Conservation (phyloP, 495 filamentous ascomycete species). For the Aspergillus coremiiformis region DNA sequence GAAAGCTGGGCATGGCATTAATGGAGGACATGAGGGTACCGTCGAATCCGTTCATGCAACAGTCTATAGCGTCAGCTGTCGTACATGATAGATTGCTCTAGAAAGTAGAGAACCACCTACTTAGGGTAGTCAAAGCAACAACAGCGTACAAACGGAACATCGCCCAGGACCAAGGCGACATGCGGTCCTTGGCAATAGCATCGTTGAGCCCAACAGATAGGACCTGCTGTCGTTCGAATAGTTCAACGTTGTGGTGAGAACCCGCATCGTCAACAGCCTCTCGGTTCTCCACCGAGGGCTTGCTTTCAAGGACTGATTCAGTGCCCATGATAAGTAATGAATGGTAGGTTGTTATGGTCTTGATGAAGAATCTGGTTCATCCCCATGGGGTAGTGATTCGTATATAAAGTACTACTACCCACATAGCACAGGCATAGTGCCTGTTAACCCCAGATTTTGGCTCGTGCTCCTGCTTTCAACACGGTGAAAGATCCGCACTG, state of each 20-base stretch:
- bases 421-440: background rate
- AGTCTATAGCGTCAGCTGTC: background rate
- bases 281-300: slow-evolving; percentile 4
- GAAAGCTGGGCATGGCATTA: slow-evolving; percentile 28
- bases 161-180: slow-evolving; percentile 3
- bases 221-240: slow-evolving; percentile 1
- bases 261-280: background rate
- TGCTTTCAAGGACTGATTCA: background rate
- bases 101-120: background rate
- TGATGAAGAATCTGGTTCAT: background rate
- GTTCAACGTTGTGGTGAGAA: background rate
- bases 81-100: background rate
- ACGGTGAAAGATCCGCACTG: background rate
- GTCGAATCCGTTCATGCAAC: slow-evolving; percentile 43
- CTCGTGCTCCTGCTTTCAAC: background rate
- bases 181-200: slow-evolving; percentile 3
- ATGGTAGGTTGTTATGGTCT: background rate
- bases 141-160: slow-evolving; percentile 5
- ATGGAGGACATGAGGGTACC: slow-evolving; percentile 38
- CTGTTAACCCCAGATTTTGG: slow-evolving; percentile 2
- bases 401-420: background rate
- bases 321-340: background rate
- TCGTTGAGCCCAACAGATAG: slow-evolving; percentile 5
- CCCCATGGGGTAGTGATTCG: background rate
- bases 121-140: slow-evolving; percentile 3